These are phyloP conservation scores for Trematosphaeria pertusa DNA, from an alignment of 2,329 filamentous ascomycete species.

Conservation along the genomic window DNA sequence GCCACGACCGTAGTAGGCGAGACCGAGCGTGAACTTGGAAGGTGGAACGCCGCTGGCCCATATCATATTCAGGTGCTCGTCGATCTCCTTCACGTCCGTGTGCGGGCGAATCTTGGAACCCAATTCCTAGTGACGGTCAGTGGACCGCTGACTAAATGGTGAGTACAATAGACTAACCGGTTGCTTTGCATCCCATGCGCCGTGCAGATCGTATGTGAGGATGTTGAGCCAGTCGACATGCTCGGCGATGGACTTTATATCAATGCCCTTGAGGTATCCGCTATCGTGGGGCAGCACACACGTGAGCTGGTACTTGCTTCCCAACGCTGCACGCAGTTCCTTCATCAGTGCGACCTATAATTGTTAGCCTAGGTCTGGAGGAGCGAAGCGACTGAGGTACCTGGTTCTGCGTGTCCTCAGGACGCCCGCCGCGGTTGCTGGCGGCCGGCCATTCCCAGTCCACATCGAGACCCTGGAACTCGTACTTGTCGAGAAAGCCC, in stretches of 20 bases:
- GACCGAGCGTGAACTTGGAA: slow-evolving; percentile 52
- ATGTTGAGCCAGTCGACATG: slow-evolving; percentile 54
- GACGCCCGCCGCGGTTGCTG: slow-evolving; percentile 44
- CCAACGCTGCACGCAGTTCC: slow-evolving; percentile 29
- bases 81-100: slow-evolving; percentile 59
- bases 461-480: slow-evolving; percentile 42
- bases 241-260: slow-evolving; percentile 29
- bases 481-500: slow-evolving; percentile 6
- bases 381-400: slow-evolving; percentile 1
- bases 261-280: slow-evolving; percentile 34
- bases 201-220: slow-evolving; percentile 58
- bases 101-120: slow-evolving; percentile 48
- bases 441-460: slow-evolving; percentile 49
- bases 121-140: too few relatives aligned
- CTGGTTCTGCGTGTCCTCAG: slow-evolving; percentile 41
- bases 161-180: too few relatives aligned
- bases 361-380: not conserved
- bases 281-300: slow-evolving; percentile 35
- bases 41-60: slow-evolving; percentile 55
- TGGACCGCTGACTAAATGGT: too few relatives aligned
- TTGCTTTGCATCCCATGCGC: slow-evolving; percentile 29
- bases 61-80: slow-evolving; percentile 51
- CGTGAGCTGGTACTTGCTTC: slow-evolving; percentile 27
- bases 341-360: slow-evolving; percentile 20
- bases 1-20: slow-evolving; percentile 56